Evolutionary conservation across 169 alveolate genomes (phyloP), one percentile per base, ranked within the genome.

Genomic region (Babesia gibsoni): DNA sequence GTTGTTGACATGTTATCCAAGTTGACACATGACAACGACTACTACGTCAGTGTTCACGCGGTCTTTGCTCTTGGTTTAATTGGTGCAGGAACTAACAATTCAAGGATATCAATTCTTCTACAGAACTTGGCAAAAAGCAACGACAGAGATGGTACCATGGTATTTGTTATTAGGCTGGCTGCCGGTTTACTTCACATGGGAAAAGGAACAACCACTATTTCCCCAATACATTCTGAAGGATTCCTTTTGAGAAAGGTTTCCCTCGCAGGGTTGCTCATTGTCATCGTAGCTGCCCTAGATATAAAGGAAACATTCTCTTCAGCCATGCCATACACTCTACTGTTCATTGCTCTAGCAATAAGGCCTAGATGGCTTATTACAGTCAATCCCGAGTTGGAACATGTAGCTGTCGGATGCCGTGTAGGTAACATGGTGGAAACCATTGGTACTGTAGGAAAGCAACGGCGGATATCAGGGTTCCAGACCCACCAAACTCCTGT

Each of bases 401-500:
- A 95, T 18, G 87, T 90, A 41, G 93, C 90, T 79, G 83, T 91
- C 30, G 91, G 92, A 25, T 90, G 91, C 57, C 84, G 95, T n/a
- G 89, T 89, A n/a, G 92, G 90, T 41, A 81, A 61, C 91, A 95
- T 97, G 59, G 98, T 96, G 9, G 98, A 97, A 81, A 93, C 96
- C 22, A 98, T 96, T 12, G 99, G 99, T 20, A 94, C 94, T 69
- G 98, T 99, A n/a, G 99, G 99, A 7, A 93, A 92, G 87, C 98
- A 96, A 29, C 95, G 96, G 75, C 92, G 95, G 29, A 96, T 97
- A 41, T 95, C 99, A 5, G 99, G 99, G 35, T 97, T 98, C 92
- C 98, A 97, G 83, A 98, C 99, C 12, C 99, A 97, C 82, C 95
- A 93, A 27, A 94, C 99, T 7, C 99, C 99, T 22, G 99, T 97